phyloP scores from a whole-genome alignment of 2,329 filamentous ascomycete species.

The Claviceps sp. region DNA sequence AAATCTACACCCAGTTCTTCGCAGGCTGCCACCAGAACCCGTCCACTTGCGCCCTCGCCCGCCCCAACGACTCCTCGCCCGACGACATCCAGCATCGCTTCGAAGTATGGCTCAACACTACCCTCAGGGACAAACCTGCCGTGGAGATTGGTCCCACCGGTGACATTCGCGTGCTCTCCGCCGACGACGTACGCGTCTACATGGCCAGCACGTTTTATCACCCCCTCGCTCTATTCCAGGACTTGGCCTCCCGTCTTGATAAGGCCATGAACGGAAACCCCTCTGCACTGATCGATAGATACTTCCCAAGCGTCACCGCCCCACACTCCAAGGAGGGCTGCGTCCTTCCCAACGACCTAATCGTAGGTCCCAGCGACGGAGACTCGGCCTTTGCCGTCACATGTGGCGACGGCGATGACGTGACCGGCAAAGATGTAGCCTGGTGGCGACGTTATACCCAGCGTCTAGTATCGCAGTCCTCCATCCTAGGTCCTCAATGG shows the following conservation, averaged over 20 bases:
- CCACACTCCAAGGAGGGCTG: background rate
- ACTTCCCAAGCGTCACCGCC: background rate
- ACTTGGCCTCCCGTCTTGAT: constrained; percentile 1
- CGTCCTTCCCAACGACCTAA: background rate
- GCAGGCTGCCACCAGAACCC: constrained; percentile 16
- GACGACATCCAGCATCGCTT: constrained; percentile 11
- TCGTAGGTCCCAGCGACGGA: background rate
- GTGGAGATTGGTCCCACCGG: constrained; percentile 8
- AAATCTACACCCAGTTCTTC: constrained; percentile 17
- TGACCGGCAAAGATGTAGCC: constrained; percentile 4
- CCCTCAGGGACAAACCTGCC: constrained; percentile 12
- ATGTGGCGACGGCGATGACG: constrained; percentile 12
- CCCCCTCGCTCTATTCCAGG: constrained; percentile 10
- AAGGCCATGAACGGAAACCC: constrained; percentile 4
- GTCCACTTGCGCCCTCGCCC: constrained; percentile 2
- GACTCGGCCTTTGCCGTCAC: background rate
- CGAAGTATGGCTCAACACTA: constrained; percentile 11
- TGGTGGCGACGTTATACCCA: constrained; percentile 12
- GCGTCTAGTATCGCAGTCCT: constrained; percentile 11
- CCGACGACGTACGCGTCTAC: constrained; percentile 3
- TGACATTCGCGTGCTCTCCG: constrained; percentile 12
- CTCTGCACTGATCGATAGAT: background rate
- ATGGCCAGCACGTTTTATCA: constrained; percentile 16
- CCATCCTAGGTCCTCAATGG: constrained; percentile 16
- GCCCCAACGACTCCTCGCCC: constrained; percentile 2